phyloP scores from a whole-genome alignment of 2,329 filamentous ascomycete genomes.

The Colletotrichum gigasporum region DNA sequence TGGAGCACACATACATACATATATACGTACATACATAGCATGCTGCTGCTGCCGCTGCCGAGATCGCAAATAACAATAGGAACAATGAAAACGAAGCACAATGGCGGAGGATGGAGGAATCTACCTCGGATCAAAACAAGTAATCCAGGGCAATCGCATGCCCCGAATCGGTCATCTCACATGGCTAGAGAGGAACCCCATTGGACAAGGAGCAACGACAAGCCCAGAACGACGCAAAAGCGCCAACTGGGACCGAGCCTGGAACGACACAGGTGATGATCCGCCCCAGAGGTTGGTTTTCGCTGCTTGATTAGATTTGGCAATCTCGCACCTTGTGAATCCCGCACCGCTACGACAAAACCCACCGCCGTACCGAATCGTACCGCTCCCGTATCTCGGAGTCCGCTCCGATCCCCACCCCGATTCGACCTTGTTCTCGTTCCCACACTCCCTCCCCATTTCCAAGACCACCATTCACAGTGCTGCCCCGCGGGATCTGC shows the following conservation, averaged over 20 bases:
- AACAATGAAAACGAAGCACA: neutral
- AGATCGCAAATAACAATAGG: too few species aligned
- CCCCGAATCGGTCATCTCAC: constrained; percentile 10
- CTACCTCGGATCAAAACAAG: too few species aligned
- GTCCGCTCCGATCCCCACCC: constrained; percentile 14
- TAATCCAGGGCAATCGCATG: neutral
- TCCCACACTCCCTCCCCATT: neutral
- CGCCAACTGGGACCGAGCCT: too few species aligned
- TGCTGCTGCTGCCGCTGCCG: too few species aligned
- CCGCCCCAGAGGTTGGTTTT: too few species aligned
- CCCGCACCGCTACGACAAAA: too few species aligned
- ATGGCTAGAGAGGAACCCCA: neutral
- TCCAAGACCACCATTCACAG: neutral
- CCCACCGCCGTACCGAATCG: neutral
- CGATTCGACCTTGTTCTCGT: neutral
- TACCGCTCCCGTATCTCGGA: constrained; percentile 25
- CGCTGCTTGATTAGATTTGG: neutral
- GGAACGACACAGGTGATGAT: too few species aligned
- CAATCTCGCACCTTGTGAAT: too few species aligned
- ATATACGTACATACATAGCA: too few species aligned
- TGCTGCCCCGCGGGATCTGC: constrained; percentile 1
- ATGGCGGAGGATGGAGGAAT: too few species aligned
- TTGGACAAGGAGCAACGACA: neutral
- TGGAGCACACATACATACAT: too few species aligned
- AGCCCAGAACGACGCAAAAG: neutral